A percentile compares a stretch with the other conserved stretches of the same genome.
Conservation (phyloP, 2,329 filamentous ascomycete genomes). For the Penicillium brevicompactum region DNA sequence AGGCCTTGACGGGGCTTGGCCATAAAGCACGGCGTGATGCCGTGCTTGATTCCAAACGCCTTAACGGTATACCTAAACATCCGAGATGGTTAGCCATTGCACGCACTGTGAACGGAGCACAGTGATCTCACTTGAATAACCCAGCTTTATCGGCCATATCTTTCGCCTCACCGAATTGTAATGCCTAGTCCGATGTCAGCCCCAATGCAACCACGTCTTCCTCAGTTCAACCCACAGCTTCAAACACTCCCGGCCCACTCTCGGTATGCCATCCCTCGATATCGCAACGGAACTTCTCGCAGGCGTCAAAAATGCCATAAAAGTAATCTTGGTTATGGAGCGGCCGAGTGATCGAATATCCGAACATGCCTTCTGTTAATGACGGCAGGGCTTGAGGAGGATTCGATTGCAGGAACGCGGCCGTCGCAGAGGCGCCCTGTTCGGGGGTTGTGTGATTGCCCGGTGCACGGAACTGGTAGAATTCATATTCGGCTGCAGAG, state of each 20-base stretch:
- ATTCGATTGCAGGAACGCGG: conserved; percentile 73
- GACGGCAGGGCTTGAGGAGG: conserved; percentile 72
- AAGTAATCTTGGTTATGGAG: conserved; percentile 92
- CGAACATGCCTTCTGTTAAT: conserved; percentile 93
- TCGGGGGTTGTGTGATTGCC: conserved; percentile 50
- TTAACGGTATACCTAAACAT: conserved; percentile 73
- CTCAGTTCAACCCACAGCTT: conserved; percentile 64
- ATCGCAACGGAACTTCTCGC: conserved; percentile 73
- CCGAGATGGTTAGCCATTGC: conserved; percentile 11
- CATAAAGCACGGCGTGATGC: conserved; percentile 98
- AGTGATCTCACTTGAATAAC: conserved; percentile 73
- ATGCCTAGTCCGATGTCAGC: conserved; percentile 52
- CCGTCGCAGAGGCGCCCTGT: conserved; percentile 68
- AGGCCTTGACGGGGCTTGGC: conserved; percentile 90
- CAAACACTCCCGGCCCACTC: conserved; percentile 89
- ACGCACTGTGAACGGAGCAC: neutral
- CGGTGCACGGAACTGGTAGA: conserved; percentile 84
- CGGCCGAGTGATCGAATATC: conserved; percentile 84
- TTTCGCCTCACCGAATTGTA: conserved; percentile 85
- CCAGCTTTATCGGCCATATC: conserved; percentile 90
- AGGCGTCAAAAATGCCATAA: conserved; percentile 82
- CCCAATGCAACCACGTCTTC: neutral
- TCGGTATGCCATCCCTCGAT: conserved; percentile 97
- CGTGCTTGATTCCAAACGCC: conserved; percentile 80
- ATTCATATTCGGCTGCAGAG: conserved; percentile 81